Percentiles rank a stretch among this genome's conserved stretches.
These are phyloP conservation scores for Isoetes taiwanensis DNA, from an alignment of 75 land plant genomes.

Conservation along the genomic window DNA sequence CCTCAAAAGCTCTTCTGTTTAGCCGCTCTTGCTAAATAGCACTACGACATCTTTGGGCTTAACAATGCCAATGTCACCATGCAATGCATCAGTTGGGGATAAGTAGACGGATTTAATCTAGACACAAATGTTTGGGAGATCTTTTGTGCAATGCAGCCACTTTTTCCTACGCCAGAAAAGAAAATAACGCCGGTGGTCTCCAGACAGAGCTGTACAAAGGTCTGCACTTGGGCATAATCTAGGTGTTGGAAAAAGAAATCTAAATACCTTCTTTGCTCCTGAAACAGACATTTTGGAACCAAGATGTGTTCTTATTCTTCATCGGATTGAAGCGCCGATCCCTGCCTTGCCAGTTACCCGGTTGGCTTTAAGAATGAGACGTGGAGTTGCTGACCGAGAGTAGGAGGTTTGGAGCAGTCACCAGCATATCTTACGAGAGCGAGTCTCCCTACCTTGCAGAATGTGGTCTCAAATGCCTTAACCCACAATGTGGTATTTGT, in stretches of 20 bases:
- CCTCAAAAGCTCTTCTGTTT: constrained; percentile 67
- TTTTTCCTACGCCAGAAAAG: constrained; percentile 97
- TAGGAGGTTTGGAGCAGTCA: no score
- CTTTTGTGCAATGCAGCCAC: constrained; percentile 90
- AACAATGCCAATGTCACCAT: constrained; percentile 89
- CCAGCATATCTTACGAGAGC: no score
- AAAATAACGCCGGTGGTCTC: constrained; percentile 51
- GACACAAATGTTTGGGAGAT: constrained; percentile 89
- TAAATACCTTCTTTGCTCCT: constrained; percentile 55
- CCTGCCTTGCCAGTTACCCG: no score
- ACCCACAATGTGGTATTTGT: no score
- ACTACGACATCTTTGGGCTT: constrained; percentile 43
- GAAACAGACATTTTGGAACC: no score
- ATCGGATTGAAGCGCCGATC: no score
- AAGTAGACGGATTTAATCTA: constrained; percentile 62
- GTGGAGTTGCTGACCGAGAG: no score
- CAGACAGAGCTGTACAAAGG: constrained; percentile 43
- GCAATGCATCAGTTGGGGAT: constrained; percentile 82
- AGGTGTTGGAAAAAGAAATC: constrained; percentile 49
- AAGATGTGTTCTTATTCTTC: no score
- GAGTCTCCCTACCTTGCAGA: no score
- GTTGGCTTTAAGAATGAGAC: no score
- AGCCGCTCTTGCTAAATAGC: constrained; percentile 75
- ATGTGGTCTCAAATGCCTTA: no score
- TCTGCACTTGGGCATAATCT: constrained; percentile 41